Base-by-base conservation (phyloP, 169 alveolate genomes). In the Neospora caninum region DNA sequence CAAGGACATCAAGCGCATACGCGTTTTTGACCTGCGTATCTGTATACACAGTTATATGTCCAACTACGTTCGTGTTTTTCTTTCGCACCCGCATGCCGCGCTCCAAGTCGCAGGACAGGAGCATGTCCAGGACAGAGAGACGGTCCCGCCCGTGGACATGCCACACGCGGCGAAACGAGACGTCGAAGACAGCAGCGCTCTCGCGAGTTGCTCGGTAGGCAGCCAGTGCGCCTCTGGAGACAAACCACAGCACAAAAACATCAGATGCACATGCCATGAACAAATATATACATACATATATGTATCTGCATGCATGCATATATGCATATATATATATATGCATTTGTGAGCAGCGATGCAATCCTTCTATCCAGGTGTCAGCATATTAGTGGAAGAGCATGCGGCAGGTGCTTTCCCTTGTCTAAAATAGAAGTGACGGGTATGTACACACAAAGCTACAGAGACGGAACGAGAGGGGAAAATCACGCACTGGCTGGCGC, bases 91-190 rank as follows among this genome's bases (percentile, higher is more conserved):
- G 36, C 91, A 86, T 86, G 38, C 31, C 45, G 25, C 91, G 38
- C 91, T 86, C 69, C 80, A 86, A 4, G 78, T 86, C 91, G 78
- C 91, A 86, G 41, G 91, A 27, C 27, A 45, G 69, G 7, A 86
- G 43, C 42, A 86, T 31, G 43, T 86, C 91, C 27, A 49, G 41
- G 45, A 86, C 49, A 34, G 91, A 25, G 43, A 86, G 80, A 2
- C 91, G 38, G 78, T 86, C 91, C 13, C 78, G 34, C 36, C 91
- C 91, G 45, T 10, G 43, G 34, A 86, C 42, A 18, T 45, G 41
- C 91, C 69, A 49, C 41, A 86, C 38, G 34, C 91, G 91, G 45
- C 91, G 91, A 38, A 45, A 86, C 36, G 91, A 86, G 29, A 86
- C 91, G 43, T 86, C 91, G 43, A 86, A 86, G 45, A 86, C 43